Evolutionary conservation across 192 early-diverging fungal species (phyloP).

Genomic region (Globomyces pollinis-pini): DNA sequence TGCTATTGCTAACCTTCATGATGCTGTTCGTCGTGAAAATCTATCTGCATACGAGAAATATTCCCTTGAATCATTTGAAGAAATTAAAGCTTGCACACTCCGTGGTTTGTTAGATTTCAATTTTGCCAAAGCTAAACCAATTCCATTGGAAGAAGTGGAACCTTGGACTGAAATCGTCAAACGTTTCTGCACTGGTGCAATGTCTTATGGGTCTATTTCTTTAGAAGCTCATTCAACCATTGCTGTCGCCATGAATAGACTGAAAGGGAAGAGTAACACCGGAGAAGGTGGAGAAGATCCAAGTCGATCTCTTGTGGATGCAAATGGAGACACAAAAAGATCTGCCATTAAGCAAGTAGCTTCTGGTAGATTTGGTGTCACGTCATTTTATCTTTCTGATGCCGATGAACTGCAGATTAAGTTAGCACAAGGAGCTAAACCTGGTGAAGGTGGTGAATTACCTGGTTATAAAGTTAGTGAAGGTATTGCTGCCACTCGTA

Average conservation of each 20-base stretch:
- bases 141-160: constrained; percentile 93
- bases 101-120: constrained; percentile 91
- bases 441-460: constrained; percentile 92
- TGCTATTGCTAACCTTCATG: constrained; percentile 83
- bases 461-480: constrained; percentile 54
- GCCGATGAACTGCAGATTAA: constrained; percentile 98
- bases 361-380: constrained; percentile 96
- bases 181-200: constrained; percentile 96
- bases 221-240: constrained; percentile 87
- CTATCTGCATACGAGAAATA: constrained; percentile 78
- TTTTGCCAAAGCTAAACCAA: constrained; percentile 56
- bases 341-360: constrained; percentile 99
- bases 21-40: constrained; percentile 92
- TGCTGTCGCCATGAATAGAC: constrained; percentile 88
- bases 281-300: constrained; percentile 98
- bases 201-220: constrained; percentile 98
- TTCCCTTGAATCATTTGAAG: constrained; percentile 65
- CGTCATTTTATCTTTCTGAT: constrained; percentile 87
- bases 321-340: constrained; percentile 73
- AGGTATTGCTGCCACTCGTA: constrained; percentile 69
- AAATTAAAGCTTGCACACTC: constrained; percentile 86
- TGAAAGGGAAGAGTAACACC: constrained; percentile 97
- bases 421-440: constrained; percentile 99
- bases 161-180: constrained; percentile 94
- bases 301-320: constrained; percentile 58